Percentiles rank a stretch among this genome's conserved stretches.
phyloP scores from a whole-genome alignment of 148 eudicot genomes.

The Rhododendron williamsianum region DNA sequence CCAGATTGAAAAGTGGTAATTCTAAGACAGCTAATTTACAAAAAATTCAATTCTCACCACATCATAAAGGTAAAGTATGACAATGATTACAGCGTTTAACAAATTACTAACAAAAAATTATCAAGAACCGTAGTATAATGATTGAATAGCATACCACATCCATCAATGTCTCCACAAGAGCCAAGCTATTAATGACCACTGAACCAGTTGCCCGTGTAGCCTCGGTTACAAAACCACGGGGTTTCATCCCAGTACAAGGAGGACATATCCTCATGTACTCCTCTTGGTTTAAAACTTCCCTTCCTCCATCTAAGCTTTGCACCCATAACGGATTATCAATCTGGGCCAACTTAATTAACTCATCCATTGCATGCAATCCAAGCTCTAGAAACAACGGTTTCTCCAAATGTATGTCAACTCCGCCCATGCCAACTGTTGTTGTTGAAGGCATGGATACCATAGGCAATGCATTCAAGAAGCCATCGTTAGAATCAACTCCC shows the following conservation, averaged over 20 bases:
- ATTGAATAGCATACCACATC: constrained; percentile 36
- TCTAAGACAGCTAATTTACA: no score
- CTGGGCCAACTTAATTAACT: constrained; percentile 55
- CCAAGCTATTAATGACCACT: constrained; percentile 38
- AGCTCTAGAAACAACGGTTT: constrained; percentile 52
- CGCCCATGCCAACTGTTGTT: constrained; percentile 5
- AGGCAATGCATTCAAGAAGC: constrained; percentile 19
- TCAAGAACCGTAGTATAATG: neutral
- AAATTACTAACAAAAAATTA: no score
- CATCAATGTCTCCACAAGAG: constrained; percentile 60
- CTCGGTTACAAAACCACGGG: constrained; percentile 42
- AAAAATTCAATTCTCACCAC: no score
- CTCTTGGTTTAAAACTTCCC: constrained; percentile 47
- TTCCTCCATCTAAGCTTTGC: constrained; percentile 38
- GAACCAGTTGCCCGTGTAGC: constrained; percentile 61
- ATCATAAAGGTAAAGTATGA: neutral
- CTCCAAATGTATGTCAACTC: constrained; percentile 23
- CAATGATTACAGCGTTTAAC: neutral
- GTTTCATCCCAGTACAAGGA: constrained; percentile 38
- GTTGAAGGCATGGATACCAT: constrained; percentile 1
- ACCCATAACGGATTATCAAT: constrained; percentile 59
- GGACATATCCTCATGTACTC: constrained; percentile 50
- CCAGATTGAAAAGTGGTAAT: neutral
- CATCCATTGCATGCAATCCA: constrained; percentile 69
- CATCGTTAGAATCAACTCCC: constrained; percentile 35